Percentiles rank a stretch among this genome's conserved stretches.
These are phyloP conservation scores for Echinochloa phyllopogon DNA, from an alignment of 176 grass and related monocot genomes.

Conservation along the genomic window DNA sequence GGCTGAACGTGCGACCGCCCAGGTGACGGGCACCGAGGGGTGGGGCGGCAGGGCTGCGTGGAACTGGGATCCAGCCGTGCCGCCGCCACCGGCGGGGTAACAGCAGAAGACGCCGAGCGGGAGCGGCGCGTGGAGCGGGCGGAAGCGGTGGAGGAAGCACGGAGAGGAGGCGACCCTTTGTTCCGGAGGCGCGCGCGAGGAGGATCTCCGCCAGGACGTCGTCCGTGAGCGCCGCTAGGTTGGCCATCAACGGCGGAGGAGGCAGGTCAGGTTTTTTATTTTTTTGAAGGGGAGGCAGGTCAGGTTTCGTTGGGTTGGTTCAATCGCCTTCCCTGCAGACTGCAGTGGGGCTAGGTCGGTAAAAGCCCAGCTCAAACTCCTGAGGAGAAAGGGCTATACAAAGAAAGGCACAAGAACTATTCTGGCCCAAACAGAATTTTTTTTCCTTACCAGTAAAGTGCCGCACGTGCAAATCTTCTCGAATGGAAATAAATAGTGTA, in stretches of 20 bases:
- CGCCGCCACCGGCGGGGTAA: neutral
- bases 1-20: slow-evolving; percentile 10
- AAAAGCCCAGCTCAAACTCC: too few relatives aligned
- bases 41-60: neutral
- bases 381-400: too few relatives aligned
- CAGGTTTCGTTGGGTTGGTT: neutral
- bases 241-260: slow-evolving; percentile 29
- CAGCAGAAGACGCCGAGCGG: slow-evolving; percentile 34
- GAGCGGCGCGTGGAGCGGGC: slow-evolving; percentile 12
- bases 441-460: too few relatives aligned
- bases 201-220: slow-evolving; percentile 46
- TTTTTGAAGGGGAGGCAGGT: neutral
- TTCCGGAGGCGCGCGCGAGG: slow-evolving; percentile 34
- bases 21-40: neutral
- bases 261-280: too few relatives aligned
- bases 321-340: too few relatives aligned
- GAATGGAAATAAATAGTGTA: too few relatives aligned
- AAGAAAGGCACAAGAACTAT: too few relatives aligned
- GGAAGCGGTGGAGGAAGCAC: slow-evolving; percentile 34
- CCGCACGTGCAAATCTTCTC: too few relatives aligned
- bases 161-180: slow-evolving; percentile 33
- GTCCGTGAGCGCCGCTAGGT: slow-evolving; percentile 12
- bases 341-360: too few relatives aligned
- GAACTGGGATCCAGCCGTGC: slow-evolving; percentile 19
- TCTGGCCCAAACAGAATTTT: too few relatives aligned